Evolutionary conservation across 768 basidiomycete species (phyloP).

Genomic region (Kwoniella dejecticola): DNA sequence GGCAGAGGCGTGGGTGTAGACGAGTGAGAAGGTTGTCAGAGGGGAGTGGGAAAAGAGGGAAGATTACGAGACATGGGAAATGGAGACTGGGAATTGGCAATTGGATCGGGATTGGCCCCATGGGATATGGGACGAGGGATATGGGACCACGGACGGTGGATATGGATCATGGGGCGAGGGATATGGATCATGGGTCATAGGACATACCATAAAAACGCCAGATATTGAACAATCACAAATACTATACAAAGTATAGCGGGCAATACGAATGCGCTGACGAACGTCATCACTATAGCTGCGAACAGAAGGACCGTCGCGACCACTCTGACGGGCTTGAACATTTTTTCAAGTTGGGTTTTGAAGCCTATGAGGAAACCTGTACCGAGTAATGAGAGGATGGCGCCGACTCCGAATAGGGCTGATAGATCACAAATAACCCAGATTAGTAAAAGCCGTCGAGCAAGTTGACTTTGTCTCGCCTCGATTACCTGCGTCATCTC

Average conservation of each 20-base stretch:
- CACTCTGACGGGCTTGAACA: conserved; percentile 92
- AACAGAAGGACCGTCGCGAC: conserved; percentile 78
- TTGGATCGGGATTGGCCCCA: too few species aligned
- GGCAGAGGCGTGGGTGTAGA: too few species aligned
- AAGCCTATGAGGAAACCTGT: conserved; percentile 58
- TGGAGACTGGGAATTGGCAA: too few species aligned
- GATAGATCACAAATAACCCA: too few species aligned
- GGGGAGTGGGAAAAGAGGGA: too few species aligned
- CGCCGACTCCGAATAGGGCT: conserved; percentile 84
- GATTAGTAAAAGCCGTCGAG: too few species aligned
- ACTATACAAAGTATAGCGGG: conserved; percentile 52
- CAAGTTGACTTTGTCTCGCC: too few species aligned
- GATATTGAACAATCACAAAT: conserved; percentile 86
- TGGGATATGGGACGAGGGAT: too few species aligned
- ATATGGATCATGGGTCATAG: conserved; percentile 35
- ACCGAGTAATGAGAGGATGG: conserved; percentile 76
- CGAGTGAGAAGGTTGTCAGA: not conserved
- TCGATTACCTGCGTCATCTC: too few species aligned
- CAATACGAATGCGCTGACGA: conserved; percentile 77
- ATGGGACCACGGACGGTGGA: too few species aligned
- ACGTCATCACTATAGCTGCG: conserved; percentile 75
- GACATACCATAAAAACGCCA: conserved; percentile 85
- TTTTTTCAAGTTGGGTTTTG: conserved; percentile 75
- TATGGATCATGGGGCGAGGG: too few species aligned
- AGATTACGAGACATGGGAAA: too few species aligned